Evolutionary conservation across 805 yeast genomes (phyloP).

Genomic region (Candida silvatica): DNA sequence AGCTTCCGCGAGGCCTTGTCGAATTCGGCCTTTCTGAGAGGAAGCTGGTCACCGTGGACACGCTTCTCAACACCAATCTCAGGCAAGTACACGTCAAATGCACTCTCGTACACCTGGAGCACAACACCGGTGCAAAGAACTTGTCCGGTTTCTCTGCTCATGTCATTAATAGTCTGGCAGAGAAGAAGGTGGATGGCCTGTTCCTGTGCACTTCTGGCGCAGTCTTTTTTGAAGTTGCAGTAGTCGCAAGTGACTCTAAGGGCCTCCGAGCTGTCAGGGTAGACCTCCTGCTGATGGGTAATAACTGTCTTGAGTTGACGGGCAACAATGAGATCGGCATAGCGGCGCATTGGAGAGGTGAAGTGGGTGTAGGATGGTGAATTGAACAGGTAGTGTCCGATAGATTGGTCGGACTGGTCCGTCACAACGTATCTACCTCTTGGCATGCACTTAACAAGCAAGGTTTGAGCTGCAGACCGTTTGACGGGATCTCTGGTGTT

Average conservation of each 20-base stretch:
- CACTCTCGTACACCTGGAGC: conserved; percentile 88
- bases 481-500: conserved; percentile 50
- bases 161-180: conserved; percentile 74
- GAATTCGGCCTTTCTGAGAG: conserved; percentile 86
- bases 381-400: conserved; percentile 74
- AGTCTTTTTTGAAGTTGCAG: conserved; percentile 92
- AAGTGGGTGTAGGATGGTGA: conserved; percentile 87
- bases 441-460: conserved; percentile 72
- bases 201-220: conserved; percentile 88
- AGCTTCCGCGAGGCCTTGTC: conserved; percentile 57
- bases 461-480: conserved; percentile 69
- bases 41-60: conserved; percentile 96
- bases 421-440: conserved; percentile 86
- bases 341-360: conserved; percentile 86
- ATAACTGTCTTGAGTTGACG: conserved; percentile 76
- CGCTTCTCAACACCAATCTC: conserved; percentile 93
- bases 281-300: conserved; percentile 29
- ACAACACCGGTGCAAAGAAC: conserved; percentile 79
- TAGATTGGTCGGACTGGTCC: conserved; percentile 76
- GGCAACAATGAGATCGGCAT: conserved; percentile 88
- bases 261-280: conserved; percentile 51
- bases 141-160: conserved; percentile 70
- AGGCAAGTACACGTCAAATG: conserved; percentile 88
- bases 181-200: conserved; percentile 85
- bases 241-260: conserved; percentile 81